Evolutionary conservation across 1,284 basidiomycete genomes (phyloP), one percentile per base, ranked within the genome.

Genomic region (Inonotus hispidus): DNA sequence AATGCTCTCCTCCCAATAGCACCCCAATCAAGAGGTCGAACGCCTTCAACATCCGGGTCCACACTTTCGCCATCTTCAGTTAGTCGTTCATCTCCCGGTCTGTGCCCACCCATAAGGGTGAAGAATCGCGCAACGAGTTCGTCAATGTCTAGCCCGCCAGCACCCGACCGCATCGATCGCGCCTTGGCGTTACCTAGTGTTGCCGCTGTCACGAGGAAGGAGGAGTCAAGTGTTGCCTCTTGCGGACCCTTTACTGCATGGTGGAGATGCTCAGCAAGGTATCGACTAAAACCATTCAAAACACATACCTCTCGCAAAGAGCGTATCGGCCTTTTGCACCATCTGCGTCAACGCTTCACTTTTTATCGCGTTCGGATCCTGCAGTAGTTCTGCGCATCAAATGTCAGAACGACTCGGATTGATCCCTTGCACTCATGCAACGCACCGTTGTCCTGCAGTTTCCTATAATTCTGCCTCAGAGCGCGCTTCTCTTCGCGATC

Each of bases 141-240:
- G 63, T 93, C 91, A 37, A 88, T 76, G 69, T 95, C 93, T 69
- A 95, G 94, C 16, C 84, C 84, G 53, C 89, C 87, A 0, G 82
- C 82, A 58, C 90, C 90, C 0, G 90, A 85, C 71, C 90, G 92
- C 82, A 94, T 85, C n/a, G 87, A 84, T 41, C 90, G 87, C 13
- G 92, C 92, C 71, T 93, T 92, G 67, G 86, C 83, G 1, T 88
- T 87, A 60, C 85, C 80, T 68, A 88, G 80, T 61, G 80, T 83
- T 4, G 90, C 88, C 19, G 86, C 83, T 68, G 81, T 81, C 0
- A 89, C 71, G 7, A 92, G 80, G 47, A 91, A 77, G n/a, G 79
- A 77, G 0, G 91, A 90, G 71, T 93, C 90, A 5, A 92, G 79
- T 0, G 87, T 88, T 2, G 91, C 91, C 68, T 93, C 91, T 57